Base-by-base conservation (phyloP, 106 monocot genomes). In the Dioscorea dumetorum region DNA sequence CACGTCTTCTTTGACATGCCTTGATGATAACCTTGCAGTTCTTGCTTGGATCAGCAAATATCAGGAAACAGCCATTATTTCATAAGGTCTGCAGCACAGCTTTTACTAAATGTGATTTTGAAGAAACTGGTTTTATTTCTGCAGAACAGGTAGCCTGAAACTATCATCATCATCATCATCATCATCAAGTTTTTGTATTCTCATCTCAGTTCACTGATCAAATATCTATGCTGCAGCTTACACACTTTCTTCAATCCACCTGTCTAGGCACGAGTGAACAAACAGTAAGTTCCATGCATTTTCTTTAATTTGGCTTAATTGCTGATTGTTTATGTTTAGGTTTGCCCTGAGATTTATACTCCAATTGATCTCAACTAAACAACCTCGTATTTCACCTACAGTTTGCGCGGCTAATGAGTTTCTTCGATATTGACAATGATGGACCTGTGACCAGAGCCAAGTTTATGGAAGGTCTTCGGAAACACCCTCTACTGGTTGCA, bases 11-110 rank as follows among this genome's bases (percentile, higher is more conserved):
- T 21, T 66, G 13, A 9, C 21, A 21, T 21, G 65, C 21, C 48
- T 0, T 66, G 13, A 24, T 57, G 8, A 0, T 19, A 74, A 22
- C 22, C 15, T 34, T 77, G 58, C 87, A 90, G 90, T 94, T 87
- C 73, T 79, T 94, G 78, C 31, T 82, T 52, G 94, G 94, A 33
- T 90, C 87, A 58, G 94, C 78, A 33, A 60, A 83, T 24, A 74
- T 94, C 10, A 75, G 90, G 67, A 87, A 81, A 67, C 94, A 90
- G 69, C 85, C 87, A 59, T 50, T 60, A 21, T 94, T 94, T 71
- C 69, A 34, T 73, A 72, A 56, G 52, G 74, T 77, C 18, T 94
- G 87, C 59, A 78, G 78, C 74, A 52, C 70, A 60, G 87, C 85
- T 16, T 87, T 79, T 69, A 72, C 64, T 50, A 64, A 61, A 66